Evolutionary conservation across 2,329 filamentous ascomycete species (phyloP).

Genomic region (Diaporthe capsici): DNA sequence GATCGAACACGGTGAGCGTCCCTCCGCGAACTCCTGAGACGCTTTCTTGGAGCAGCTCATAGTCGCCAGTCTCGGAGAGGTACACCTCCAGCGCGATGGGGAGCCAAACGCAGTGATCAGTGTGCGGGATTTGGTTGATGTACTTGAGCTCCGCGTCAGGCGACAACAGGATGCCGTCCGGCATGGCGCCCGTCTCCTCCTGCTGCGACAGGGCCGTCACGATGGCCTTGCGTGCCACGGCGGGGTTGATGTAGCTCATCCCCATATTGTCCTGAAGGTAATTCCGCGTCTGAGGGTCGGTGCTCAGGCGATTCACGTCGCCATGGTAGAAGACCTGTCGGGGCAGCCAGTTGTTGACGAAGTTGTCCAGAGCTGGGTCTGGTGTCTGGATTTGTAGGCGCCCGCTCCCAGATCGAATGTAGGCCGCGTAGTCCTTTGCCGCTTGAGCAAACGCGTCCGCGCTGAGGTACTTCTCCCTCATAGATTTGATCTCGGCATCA

Average conservation of each 20-base stretch:
- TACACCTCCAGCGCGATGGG: slow-evolving; percentile 69
- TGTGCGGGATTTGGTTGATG: slow-evolving; percentile 73
- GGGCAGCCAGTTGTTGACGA: slow-evolving; percentile 72
- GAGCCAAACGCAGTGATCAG: slow-evolving; percentile 72
- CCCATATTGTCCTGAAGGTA: slow-evolving; percentile 74
- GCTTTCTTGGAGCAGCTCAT: slow-evolving; percentile 60
- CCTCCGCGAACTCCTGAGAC: slow-evolving; percentile 60
- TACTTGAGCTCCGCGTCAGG: slow-evolving; percentile 71
- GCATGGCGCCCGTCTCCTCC: slow-evolving; percentile 68
- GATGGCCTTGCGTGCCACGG: slow-evolving; percentile 63
- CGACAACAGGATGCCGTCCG: slow-evolving; percentile 67
- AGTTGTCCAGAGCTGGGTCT: slow-evolving; percentile 68
- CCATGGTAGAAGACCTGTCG: slow-evolving; percentile 72
- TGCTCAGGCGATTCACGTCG: slow-evolving; percentile 70
- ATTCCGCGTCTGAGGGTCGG: slow-evolving; percentile 71
- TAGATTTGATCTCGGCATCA: slow-evolving; percentile 61
- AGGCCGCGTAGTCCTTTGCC: slow-evolving; percentile 62
- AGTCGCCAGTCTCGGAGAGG: slow-evolving; percentile 68
- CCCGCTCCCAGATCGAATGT: slow-evolving; percentile 65
- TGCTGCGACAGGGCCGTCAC: slow-evolving; percentile 66
- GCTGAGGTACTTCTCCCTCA: slow-evolving; percentile 64
- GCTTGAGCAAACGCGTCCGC: slow-evolving; percentile 62
- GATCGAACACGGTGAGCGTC: slow-evolving; percentile 65
- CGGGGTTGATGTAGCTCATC: slow-evolving; percentile 69
- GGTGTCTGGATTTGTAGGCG: slow-evolving; percentile 67